Base-by-base conservation (phyloP, 2,329 filamentous ascomycete genomes). In the Alternaria gaisen region DNA sequence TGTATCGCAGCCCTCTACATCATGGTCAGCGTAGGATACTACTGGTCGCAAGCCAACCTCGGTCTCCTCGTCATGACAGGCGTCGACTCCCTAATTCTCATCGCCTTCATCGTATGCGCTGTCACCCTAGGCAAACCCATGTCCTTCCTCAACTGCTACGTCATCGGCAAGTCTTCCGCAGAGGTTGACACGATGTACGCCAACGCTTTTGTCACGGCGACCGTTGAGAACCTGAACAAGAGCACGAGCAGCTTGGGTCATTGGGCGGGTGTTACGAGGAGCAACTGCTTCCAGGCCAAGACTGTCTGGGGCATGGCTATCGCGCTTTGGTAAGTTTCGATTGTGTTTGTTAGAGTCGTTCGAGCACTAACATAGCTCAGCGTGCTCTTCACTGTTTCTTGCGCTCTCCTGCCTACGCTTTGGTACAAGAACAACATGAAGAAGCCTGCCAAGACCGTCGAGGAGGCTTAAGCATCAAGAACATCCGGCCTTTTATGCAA, bases 281-380 rank as follows among this genome's bases (percentile, higher is more conserved):
- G 51, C 64, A 91, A 91, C 56, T 97, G 94, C 82, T 88, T 89
- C 72, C 89, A 95, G 82, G 88, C 93, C 77, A 96, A 97, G 84
- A 87, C 91, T 16, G 87, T 95, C 67, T 97, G 93, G 94, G 93
- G 93, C 1, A 80, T 97, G 61, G 87, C 88, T 77, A 94, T 97
- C 78, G 89, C 89, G 5, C 85, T 96, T 51, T 93, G 86, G 86
- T 88, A 74, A 74, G 84, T 82, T 34, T 4, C 12, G 14, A n/a
- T 1, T 0, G 28, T 6, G n/a, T 26, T 14, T 0, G 14, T 11
- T 0, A 14, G 22, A 12, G 5, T 24, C 4, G 11, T 22, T 11
- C 4, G 10, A 18, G 3, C 47, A 46, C 66, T 75, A 65, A 73
- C 32, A 11, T 1, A 1, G 6, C 32, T 60, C 24, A 81, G 80